These are phyloP conservation scores for Populus tremula DNA, from an alignment of 345 rosid genomes.

Conservation along the genomic window DNA sequence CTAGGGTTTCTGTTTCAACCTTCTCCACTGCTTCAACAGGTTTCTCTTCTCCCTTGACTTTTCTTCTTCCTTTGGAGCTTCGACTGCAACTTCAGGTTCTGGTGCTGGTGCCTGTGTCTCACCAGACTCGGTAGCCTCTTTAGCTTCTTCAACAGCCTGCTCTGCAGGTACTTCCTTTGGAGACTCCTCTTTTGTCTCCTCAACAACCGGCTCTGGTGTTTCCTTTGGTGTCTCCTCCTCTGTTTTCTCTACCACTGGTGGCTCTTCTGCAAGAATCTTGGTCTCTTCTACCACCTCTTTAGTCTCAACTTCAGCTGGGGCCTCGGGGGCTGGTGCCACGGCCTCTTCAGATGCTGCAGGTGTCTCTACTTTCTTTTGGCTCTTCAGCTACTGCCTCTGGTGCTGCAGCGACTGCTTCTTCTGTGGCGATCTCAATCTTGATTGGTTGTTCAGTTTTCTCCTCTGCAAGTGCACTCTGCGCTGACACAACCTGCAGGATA, in stretches of 20 bases:
- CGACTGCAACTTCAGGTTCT: constrained; percentile 17
- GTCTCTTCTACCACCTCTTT: constrained; percentile 32
- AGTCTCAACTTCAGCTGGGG: constrained; percentile 24
- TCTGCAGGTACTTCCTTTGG: neutral
- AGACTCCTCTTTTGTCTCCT: constrained; percentile 9
- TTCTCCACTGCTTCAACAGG: constrained; percentile 12
- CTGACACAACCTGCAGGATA: constrained; percentile 50
- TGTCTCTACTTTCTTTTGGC: constrained; percentile 9
- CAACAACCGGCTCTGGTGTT: constrained; percentile 18
- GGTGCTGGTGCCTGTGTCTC: constrained; percentile 2
- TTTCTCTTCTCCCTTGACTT: constrained; percentile 24
- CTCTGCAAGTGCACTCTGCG: constrained; percentile 34
- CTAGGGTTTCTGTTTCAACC: constrained; percentile 24
- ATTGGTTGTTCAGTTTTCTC: constrained; percentile 36
- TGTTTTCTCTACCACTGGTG: constrained; percentile 18
- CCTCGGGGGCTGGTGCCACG: neutral
- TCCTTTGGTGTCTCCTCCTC: constrained; percentile 32
- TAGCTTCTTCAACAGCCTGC: constrained; percentile 10
- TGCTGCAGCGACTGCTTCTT: constrained; percentile 21
- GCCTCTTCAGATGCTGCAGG: constrained; percentile 4
- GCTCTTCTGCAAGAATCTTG: constrained; percentile 35
- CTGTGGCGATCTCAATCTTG: constrained; percentile 23
- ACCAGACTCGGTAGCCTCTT: constrained; percentile 14
- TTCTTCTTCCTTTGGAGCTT: constrained; percentile 32
- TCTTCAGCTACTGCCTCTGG: neutral